Conservation (phyloP, 768 basidiomycete genomes). For the Tephrocybe sp. region DNA sequence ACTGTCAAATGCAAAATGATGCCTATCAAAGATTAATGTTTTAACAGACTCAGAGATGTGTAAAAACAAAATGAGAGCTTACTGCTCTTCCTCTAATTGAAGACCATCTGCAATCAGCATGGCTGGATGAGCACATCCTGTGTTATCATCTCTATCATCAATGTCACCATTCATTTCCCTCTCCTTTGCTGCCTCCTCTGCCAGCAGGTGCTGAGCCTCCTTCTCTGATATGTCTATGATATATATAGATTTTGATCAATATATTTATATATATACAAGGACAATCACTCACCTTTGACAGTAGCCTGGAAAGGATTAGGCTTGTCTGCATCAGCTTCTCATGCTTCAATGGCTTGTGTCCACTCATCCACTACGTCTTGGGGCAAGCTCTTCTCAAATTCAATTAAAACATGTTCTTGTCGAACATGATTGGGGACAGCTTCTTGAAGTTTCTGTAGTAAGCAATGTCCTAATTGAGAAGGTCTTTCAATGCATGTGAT, state of each 20-base stretch:
- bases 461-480: neutral
- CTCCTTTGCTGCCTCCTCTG: neutral
- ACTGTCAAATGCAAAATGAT: no score
- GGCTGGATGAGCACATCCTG: no score
- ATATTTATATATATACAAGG: neutral
- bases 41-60: neutral
- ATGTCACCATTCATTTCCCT: neutral
- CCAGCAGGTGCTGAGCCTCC: neutral
- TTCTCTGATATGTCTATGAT: neutral
- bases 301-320: neutral
- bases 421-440: no score
- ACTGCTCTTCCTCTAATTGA: constrained; percentile 1
- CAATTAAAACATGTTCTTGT: no score
- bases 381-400: neutral
- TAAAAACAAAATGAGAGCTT: neutral
- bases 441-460: no score
- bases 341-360: neutral
- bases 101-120: constrained; percentile 1
- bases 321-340: neutral
- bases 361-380: neutral
- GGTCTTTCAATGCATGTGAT: no score
- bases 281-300: neutral
- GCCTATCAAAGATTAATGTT: no score
- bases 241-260: neutral
- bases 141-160: no score